Evolutionary conservation across 306 rosid species (phyloP).

Genomic region (Psophocarpus tetragonolobus): DNA sequence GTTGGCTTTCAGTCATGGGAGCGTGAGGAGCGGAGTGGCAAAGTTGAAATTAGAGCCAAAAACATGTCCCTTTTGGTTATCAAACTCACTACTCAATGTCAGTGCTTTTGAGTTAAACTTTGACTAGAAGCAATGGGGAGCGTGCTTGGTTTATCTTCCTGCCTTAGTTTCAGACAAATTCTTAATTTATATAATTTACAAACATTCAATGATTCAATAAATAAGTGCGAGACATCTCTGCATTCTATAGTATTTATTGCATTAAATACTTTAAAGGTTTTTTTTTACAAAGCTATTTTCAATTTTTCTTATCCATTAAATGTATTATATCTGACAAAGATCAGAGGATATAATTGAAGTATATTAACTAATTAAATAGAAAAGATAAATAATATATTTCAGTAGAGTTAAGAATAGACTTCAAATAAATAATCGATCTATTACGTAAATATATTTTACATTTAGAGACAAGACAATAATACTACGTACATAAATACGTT

Average conservation of each 20-base stretch:
- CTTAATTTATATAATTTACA: neutral
- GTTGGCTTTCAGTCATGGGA: constrained; percentile 24
- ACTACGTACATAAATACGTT: too few species aligned
- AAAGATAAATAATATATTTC: too few species aligned
- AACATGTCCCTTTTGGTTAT: neutral
- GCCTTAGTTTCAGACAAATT: neutral
- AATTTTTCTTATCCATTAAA: too few species aligned
- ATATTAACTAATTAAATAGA: too few species aligned
- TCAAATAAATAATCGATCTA: too few species aligned
- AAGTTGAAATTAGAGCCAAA: constrained; percentile 34
- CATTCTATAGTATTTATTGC: neutral
- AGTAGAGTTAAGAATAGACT: too few species aligned
- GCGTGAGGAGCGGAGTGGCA: constrained; percentile 51
- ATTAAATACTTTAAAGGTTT: neutral
- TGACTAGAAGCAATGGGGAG: constrained; percentile 37
- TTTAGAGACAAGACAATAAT: too few species aligned
- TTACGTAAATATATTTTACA: too few species aligned
- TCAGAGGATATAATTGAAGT: too few species aligned
- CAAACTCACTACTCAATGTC: neutral
- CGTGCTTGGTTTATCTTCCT: constrained; percentile 2
- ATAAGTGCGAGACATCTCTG: neutral
- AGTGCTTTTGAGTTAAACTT: constrained; percentile 32
- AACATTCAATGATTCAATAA: neutral
- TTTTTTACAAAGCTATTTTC: too few species aligned
- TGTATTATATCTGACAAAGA: too few species aligned